Base-by-base conservation (phyloP, 2,329 filamentous ascomycete species). In the Calonectria ilicicola region DNA sequence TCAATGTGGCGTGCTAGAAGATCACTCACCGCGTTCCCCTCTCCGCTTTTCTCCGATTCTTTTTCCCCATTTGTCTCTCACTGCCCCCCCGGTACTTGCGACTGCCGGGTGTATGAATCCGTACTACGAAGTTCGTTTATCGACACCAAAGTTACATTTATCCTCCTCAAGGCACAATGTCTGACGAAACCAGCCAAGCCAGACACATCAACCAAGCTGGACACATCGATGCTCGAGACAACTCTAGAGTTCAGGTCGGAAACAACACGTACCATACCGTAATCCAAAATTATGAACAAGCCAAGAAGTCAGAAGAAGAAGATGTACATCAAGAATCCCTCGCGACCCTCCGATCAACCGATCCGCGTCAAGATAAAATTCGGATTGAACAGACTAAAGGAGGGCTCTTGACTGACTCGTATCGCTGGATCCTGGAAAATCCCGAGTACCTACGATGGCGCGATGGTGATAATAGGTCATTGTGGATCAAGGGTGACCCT, bases 401-500 rank as follows among this genome's bases (percentile, higher is more conserved):
- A 1, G 81, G 78, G 5, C 74, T 86, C 0, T 69, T 85, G 0
- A 1, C 23, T 5, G 82, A 82, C 17, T 81, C 78, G 0, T 86
- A 83, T 62, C 12, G 23, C 10, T 86, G 84, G 84, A 78, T 87
- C 12, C 76, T 86, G 1, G 68, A 79, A 0, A 62, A 81, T 29
- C 15, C 56, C 0, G 56, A 78, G 0, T 85, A 82, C 26, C 14
- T 47, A 4, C 21, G 23, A 44, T 78, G 58, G 29, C 27, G 32
- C 2, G 42, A 77, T 6, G 64, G 78, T 15, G 3, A 0, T 74
- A 23, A 44, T 69, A 53, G 0, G 66, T 85, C 19, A 10, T 80
- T 87, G 2, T 86, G 83, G 85, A 79, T 86, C 21, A 83, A 75
- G 21, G 83, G 83, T 0, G 81, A 82, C 51, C 80, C 85, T 0